A percentile compares a stretch with the other conserved stretches of the same genome.
phyloP scores from a whole-genome alignment of 2,329 filamentous ascomycete genomes.

The Beauveria brongniartii region DNA sequence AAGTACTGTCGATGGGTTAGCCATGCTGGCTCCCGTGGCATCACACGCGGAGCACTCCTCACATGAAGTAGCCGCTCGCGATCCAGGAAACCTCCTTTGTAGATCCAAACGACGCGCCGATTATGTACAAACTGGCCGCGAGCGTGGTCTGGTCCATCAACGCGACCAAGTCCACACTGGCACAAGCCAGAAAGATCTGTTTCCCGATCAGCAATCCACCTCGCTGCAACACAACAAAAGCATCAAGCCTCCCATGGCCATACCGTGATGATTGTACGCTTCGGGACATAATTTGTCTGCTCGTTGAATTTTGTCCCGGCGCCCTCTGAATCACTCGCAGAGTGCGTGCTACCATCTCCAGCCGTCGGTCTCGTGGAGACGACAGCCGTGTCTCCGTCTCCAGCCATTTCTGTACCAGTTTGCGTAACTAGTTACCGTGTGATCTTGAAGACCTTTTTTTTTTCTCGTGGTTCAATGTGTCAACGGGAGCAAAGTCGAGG shows the following conservation, averaged over 20 bases:
- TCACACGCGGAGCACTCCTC: not conserved
- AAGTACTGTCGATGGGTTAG: slow-evolving; percentile 24
- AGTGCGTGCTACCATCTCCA: slow-evolving; percentile 1
- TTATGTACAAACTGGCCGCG: slow-evolving; percentile 45
- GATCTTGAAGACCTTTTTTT: not conserved
- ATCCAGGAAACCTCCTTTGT: slow-evolving; percentile 46
- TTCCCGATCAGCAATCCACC: slow-evolving; percentile 10
- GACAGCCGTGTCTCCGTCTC: not conserved
- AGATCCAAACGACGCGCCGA: slow-evolving; percentile 41
- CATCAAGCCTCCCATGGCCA: not conserved
- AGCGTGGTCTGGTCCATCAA: slow-evolving; percentile 52
- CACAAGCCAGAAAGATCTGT: slow-evolving; percentile 49
- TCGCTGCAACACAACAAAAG: too few species aligned
- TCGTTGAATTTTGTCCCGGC: slow-evolving; percentile 37
- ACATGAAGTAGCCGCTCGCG: slow-evolving; percentile 48
- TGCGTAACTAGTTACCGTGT: too few species aligned
- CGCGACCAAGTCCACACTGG: slow-evolving; percentile 45
- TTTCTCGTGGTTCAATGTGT: not conserved
- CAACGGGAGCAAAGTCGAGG: not conserved
- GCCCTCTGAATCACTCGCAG: slow-evolving; percentile 14
- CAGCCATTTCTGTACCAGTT: not conserved
- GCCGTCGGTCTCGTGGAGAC: slow-evolving; percentile 8
- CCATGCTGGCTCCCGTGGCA: too few species aligned
- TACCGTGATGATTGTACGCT: slow-evolving; percentile 43
- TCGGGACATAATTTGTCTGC: slow-evolving; percentile 48